Evolutionary conservation across 2,329 filamentous ascomycete genomes (phyloP).

Genomic region (Aurifilum marmelostoma): DNA sequence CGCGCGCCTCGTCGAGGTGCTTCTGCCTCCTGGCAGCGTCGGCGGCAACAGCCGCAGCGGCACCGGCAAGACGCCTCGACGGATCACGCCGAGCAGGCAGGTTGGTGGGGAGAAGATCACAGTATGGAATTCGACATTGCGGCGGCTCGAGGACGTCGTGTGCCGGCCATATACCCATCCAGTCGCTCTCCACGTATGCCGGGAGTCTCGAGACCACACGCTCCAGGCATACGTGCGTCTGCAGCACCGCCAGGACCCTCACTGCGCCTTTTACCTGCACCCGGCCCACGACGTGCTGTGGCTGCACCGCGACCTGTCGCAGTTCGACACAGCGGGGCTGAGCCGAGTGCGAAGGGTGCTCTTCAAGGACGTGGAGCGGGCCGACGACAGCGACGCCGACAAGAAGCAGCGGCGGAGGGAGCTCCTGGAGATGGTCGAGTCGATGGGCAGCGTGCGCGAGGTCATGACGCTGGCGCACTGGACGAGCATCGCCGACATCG

Average conservation of each 20-base stretch:
- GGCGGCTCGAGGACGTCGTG: constrained; percentile 19
- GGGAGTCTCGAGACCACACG: constrained; percentile 27
- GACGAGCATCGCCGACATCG: constrained; percentile 29
- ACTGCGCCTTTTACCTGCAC: constrained; percentile 28
- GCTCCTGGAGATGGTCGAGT: constrained; percentile 30
- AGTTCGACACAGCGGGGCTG: constrained; percentile 25
- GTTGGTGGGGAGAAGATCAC: constrained; percentile 26
- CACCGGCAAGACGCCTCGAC: not conserved
- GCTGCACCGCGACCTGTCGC: constrained; percentile 30
- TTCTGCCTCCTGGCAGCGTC: constrained; percentile 15
- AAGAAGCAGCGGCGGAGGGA: constrained; percentile 30
- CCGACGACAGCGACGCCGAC: constrained; percentile 26
- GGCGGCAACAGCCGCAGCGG: not conserved
- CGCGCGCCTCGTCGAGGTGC: constrained; percentile 25
- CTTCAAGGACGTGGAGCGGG: constrained; percentile 30
- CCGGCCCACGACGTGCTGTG: constrained; percentile 26
- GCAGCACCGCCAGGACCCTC: constrained; percentile 22
- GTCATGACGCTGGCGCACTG: constrained; percentile 30
- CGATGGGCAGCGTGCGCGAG: constrained; percentile 28
- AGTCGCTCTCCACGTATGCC: constrained; percentile 26
- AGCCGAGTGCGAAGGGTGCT: constrained; percentile 20
- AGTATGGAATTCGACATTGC: constrained; percentile 22
- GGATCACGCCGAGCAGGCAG: constrained; percentile 28
- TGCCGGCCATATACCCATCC: constrained; percentile 23
- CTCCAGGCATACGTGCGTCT: constrained; percentile 26